A percentile compares a stretch with the other conserved stretches of the same genome.
phyloP scores from a whole-genome alignment of 257 asterid genomes.

The Solanum okadae region DNA sequence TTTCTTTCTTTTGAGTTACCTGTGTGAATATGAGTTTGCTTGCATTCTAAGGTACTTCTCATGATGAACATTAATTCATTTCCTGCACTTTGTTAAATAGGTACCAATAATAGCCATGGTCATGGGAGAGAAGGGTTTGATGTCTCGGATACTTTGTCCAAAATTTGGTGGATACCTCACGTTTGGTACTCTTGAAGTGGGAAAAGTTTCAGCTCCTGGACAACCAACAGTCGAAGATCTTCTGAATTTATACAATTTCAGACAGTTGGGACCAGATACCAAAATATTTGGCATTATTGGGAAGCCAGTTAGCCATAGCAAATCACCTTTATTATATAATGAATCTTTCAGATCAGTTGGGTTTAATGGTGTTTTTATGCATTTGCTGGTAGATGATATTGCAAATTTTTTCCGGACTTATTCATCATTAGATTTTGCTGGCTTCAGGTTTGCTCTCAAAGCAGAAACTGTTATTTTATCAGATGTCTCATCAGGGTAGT shows the following conservation, averaged over 20 bases:
- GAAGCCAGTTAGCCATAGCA: conserved; percentile 95
- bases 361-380: conserved; percentile 65
- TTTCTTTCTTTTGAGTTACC: background rate
- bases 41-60: background rate
- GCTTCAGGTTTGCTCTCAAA: conserved; percentile 67
- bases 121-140: conserved; percentile 95
- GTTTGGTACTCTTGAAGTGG: conserved; percentile 74
- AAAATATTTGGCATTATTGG: conserved; percentile 83
- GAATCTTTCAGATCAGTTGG: conserved; percentile 68
- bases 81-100: conserved; percentile 25
- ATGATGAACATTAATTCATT: background rate
- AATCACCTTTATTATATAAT: conserved; percentile 79
- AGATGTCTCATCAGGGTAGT: background rate
- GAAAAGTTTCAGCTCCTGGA: conserved; percentile 96
- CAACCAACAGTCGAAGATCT: conserved; percentile 88
- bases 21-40: background rate
- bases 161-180: conserved; percentile 97
- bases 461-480: background rate
- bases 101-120: conserved; percentile 93
- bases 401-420: conserved; percentile 58
- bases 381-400: conserved; percentile 77
- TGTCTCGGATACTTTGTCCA: conserved; percentile 84
- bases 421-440: conserved; percentile 71
- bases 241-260: conserved; percentile 67
- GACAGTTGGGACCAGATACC: conserved; percentile 74